Evolutionary conservation across 805 yeast genomes (phyloP), one percentile per base, ranked within the genome.

Genomic region (Yarrowia osloensis): DNA sequence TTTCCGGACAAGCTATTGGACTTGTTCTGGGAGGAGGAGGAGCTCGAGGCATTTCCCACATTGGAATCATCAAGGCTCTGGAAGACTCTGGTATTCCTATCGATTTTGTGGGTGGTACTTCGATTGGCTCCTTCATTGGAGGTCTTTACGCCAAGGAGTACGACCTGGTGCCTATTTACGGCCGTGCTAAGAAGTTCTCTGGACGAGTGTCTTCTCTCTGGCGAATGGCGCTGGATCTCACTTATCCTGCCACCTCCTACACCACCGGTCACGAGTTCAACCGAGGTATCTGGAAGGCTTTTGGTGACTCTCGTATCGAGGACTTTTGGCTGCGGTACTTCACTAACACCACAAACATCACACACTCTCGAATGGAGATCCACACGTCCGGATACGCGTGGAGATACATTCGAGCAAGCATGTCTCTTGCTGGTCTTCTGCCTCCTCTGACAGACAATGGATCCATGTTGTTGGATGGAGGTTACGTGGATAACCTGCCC

Each of bases 11-110:
- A 74, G 97, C 97, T 0, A 90, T 95, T 46, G 99, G 98, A 0
- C 80, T 95, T 21, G 98, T 94, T 6, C 80, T 94, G 3, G 99
- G 99, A 7, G 99, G 99, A 15, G 99, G 99, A 46, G 99, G 99
- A 49, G 97, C 98, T 0, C 82, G 98, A 71, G 99, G 99, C 1
- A 82, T 94, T 15, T 85, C 97, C 15, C 99, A 94, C 75, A 81
- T 94, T 46, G 99, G 99, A 3, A 88, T 95, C 3, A 84, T 94
- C n/a, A 85, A 86, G 62, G 97, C 98, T 0, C 78, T 94, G 11
- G 98, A 94, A 75, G 96, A 90, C 70, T 86, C 87, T 67, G 98
- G 98, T 0, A 89, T 94, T 15, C 99, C 99, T 0, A 87, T 95
- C 40, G 99, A 94, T 77, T 80, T 93, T 69, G 85, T 94, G 62